Evolutionary conservation across 495 filamentous ascomycete genomes (phyloP), one percentile per base, ranked within the genome.

Genomic region (Podospora conica): DNA sequence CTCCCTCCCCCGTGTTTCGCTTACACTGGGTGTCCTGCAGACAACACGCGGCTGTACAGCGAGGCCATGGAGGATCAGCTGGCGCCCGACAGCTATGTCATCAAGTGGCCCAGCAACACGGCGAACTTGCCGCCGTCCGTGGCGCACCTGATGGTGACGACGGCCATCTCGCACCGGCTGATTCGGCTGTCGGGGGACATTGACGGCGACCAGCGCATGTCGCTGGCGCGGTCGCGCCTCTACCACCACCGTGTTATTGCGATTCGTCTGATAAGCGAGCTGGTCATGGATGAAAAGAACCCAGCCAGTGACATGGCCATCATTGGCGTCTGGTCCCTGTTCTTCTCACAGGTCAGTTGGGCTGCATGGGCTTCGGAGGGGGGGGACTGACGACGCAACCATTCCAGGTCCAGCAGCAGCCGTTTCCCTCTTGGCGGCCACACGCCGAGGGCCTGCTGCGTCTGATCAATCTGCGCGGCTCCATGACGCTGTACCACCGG

Each of bases 361-460:
- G 8, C 10, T 20, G n/a, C 20, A 53, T 58, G 1, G 9, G 25
- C 18, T 24, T 23, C 15, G 33, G 40, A 6, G 4, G 33, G 18
- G 6, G 18, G 25, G 25, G 3, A 33, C 54, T 55, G n/a, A 54
- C n/a, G 15, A 5, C 57, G 7, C 18, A 29, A 22, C 10, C 11
- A 60, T 22, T 1, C 15, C 23, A 64, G 28, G 9, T 22, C 20
- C 56, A 20, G n/a, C 40, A 28, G 54, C 61, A 79, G 74, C 65
- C 72, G 15, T 73, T 69, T 5, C 72, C 72, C 2, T 61, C 68
- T 56, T 79, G 74, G 74, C 72, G 74, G 28, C 71, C 66, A 27
- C 77, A 79, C 57, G 22, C 74, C n/a, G 74, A 76, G 4, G 74
- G 69, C n/a, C 62, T 74, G 29, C 64, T 74, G 15, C 70, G 66